phyloP scores from a whole-genome alignment of 1,284 basidiomycete species.

The Polyporus tsugae region DNA sequence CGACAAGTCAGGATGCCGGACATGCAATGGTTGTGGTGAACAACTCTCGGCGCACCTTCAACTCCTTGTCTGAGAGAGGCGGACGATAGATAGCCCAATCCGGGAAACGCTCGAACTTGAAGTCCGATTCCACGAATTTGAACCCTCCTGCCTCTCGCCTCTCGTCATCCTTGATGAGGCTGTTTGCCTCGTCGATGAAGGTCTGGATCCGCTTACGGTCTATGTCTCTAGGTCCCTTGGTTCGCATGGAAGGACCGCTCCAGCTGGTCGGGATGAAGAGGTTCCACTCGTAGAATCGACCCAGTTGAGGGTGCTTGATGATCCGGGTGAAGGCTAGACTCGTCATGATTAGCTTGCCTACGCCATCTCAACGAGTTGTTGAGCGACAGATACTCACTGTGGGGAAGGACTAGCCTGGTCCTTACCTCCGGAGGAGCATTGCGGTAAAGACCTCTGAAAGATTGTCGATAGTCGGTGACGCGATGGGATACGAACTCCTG shows the following conservation, averaged over 20 bases:
- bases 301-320: neutral
- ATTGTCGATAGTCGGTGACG: neutral
- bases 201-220: neutral
- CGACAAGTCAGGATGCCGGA: neutral
- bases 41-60: neutral
- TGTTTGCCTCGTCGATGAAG: neutral
- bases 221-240: neutral
- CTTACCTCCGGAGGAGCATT: neutral
- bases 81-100: neutral
- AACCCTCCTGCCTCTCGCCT: neutral
- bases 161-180: neutral
- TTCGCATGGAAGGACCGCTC: neutral
- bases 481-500: neutral
- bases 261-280: neutral
- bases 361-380: too few species aligned
- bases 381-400: neutral
- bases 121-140: neutral
- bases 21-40: fast-evolving
- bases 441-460: neutral
- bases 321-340: neutral
- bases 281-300: neutral
- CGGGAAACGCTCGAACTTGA: neutral
- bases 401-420: neutral
- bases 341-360: neutral
- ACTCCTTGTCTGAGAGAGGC: neutral